Evolutionary conservation across 768 basidiomycete genomes (phyloP).

Genomic region (Nidularia pulvinata): DNA sequence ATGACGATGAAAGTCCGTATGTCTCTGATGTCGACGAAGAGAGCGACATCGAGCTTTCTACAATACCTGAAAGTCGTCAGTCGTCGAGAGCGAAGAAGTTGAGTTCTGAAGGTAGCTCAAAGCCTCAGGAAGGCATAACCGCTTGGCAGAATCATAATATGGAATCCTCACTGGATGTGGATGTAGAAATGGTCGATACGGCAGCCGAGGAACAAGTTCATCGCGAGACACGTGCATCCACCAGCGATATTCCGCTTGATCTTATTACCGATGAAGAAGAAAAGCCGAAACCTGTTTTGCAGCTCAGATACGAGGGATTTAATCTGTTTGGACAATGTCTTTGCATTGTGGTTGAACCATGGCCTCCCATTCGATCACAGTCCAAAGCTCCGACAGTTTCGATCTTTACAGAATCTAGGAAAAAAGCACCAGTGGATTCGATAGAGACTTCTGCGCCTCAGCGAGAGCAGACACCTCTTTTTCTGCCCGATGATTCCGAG

Average conservation of each 20-base stretch:
- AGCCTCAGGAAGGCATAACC: too few relatives aligned
- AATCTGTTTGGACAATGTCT: constrained; percentile 71
- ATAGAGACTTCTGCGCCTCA: neutral
- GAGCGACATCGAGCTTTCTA: constrained; percentile 7
- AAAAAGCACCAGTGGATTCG: neutral
- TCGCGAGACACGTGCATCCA: too few relatives aligned
- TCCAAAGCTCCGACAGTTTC: constrained; percentile 11
- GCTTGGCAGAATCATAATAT: too few relatives aligned
- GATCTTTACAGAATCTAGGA: neutral
- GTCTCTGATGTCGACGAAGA: neutral
- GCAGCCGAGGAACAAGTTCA: too few relatives aligned
- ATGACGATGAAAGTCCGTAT: neutral
- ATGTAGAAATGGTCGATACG: too few relatives aligned
- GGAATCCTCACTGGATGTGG: too few relatives aligned
- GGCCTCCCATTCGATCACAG: constrained; percentile 50
- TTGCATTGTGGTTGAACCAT: constrained; percentile 84
- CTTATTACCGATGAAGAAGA: constrained; percentile 55
- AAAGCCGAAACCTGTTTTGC: constrained; percentile 72
- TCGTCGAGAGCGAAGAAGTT: too few relatives aligned
- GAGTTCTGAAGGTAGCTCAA: too few relatives aligned
- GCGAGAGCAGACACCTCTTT: constrained; percentile 63
- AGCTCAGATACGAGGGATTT: constrained; percentile 72
- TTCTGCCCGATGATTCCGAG: constrained; percentile 62
- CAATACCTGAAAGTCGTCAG: neutral
- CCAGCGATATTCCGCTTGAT: too few relatives aligned